phyloP scores from a whole-genome alignment of 208 protist species.

The Leptomonas seymouri region DNA sequence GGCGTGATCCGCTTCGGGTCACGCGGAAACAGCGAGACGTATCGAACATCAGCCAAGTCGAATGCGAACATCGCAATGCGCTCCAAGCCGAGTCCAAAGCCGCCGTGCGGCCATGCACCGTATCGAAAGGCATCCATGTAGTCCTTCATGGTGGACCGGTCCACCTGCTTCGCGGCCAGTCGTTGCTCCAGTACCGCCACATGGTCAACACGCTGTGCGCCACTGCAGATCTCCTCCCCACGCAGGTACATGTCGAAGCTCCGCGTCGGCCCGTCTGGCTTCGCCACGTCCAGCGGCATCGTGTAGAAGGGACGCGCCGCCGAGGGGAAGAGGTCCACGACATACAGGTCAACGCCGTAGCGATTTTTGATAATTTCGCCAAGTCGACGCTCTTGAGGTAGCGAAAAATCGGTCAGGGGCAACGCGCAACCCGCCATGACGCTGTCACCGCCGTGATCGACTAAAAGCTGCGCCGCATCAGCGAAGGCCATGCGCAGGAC shows the following conservation, averaged over 20 bases:
- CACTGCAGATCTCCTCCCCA: constrained; percentile 99
- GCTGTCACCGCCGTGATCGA: constrained; percentile 2
- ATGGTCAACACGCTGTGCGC: constrained; percentile 99
- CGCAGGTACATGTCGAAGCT: constrained; percentile 99
- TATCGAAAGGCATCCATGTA: constrained; percentile 99
- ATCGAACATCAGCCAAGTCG: constrained; percentile 96
- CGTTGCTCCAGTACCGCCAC: constrained; percentile 74
- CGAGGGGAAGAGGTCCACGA: constrained; percentile 98
- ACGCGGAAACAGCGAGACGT: constrained; percentile 98
- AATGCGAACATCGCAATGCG: constrained; percentile 98
- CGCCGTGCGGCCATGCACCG: constrained; percentile 97
- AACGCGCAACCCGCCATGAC: constrained; percentile 7
- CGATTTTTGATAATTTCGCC: constrained; percentile 95
- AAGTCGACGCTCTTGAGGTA: constrained; percentile 91
- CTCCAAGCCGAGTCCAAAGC: constrained; percentile 98
- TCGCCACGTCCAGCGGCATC: constrained; percentile 84
- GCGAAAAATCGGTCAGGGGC: constrained; percentile 80
- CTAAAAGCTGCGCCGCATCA: constrained; percentile 21
- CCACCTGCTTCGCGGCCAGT: constrained; percentile 52
- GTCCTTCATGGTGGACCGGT: constrained; percentile 54
- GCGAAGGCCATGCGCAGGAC: constrained; percentile 29
- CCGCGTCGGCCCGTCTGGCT: constrained; percentile 40
- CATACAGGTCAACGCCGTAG: constrained; percentile 98
- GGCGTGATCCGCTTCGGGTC: constrained; percentile 96
- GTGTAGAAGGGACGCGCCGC: constrained; percentile 99